Conservation (phyloP, 2,329 filamentous ascomycete species). For the Sporothrix inflata region DNA sequence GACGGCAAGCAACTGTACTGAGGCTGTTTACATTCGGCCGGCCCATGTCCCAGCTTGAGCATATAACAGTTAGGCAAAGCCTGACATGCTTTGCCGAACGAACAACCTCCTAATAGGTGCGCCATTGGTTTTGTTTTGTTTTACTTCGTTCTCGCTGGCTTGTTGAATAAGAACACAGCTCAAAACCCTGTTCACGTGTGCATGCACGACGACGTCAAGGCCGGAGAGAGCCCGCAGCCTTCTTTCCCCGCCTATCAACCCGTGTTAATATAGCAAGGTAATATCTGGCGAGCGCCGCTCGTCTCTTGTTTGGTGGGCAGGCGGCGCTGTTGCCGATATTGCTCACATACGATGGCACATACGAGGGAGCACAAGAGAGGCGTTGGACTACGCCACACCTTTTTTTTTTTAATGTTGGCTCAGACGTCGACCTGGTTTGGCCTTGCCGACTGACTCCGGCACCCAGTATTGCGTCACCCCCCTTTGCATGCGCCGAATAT, state of each 20-base stretch:
- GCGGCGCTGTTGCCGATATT: slow-evolving; percentile 9
- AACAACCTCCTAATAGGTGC: too few species aligned
- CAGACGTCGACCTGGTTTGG: not conserved
- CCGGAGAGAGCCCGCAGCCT: not conserved
- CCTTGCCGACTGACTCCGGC: not conserved
- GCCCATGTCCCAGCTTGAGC: not conserved
- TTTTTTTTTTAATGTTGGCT: not conserved
- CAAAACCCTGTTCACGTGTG: slow-evolving; percentile 16
- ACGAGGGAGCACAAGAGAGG: not conserved
- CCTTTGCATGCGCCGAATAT: not conserved
- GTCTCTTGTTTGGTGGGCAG: slow-evolving; percentile 1
- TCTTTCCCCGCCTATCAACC: not conserved
- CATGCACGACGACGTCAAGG: slow-evolving; percentile 29
- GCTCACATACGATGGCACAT: not conserved
- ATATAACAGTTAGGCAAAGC: not conserved
- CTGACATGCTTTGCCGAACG: not conserved
- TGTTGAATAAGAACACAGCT: not conserved
- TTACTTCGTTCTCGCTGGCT: not conserved
- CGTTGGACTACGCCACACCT: not conserved
- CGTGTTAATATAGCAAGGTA: slow-evolving; percentile 18
- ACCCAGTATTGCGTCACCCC: slow-evolving; percentile 15
- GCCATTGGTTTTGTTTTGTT: not conserved
- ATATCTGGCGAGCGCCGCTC: not conserved
- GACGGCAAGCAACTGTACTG: not conserved
- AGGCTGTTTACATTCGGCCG: slow-evolving; percentile 17